Evolutionary conservation across 1,284 basidiomycete species (phyloP).

Genomic region (Irpex sp.): DNA sequence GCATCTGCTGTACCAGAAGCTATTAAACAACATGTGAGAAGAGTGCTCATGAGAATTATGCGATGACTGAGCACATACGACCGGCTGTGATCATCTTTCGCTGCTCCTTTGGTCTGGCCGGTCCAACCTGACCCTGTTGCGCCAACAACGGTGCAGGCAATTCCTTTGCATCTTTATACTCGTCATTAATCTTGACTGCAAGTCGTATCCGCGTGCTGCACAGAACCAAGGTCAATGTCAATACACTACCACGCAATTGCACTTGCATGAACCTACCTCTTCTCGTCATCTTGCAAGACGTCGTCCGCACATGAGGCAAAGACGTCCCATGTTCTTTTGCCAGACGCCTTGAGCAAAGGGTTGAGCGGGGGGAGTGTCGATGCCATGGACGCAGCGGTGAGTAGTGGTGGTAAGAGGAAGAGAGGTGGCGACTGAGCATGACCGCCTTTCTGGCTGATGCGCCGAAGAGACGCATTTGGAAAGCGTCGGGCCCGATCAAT

Average conservation of each 20-base stretch:
- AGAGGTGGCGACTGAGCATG: not conserved
- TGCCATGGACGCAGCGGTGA: not conserved
- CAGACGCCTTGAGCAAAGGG: conserved; percentile 54
- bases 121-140: conserved; percentile 81
- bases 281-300: conserved; percentile 61
- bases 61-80: conserved; percentile 40
- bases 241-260: not conserved
- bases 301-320: conserved; percentile 66
- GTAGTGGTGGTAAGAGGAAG: not conserved
- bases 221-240: not conserved
- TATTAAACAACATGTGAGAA: not conserved
- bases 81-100: conserved; percentile 73
- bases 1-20: not conserved
- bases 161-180: conserved; percentile 85
- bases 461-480: too few species aligned
- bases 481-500: too few species aligned
- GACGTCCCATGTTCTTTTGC: conserved; percentile 66
- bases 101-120: conserved; percentile 60
- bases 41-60: not conserved
- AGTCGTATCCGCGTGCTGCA: conserved; percentile 61
- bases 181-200: conserved; percentile 76
- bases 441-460: too few species aligned
- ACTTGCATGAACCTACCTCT: conserved; percentile 42
- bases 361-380: conserved; percentile 65
- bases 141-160: conserved; percentile 80